Evolutionary conservation across 495 filamentous ascomycete species (phyloP).

Genomic region (Staphylotrichum longicolle): DNA sequence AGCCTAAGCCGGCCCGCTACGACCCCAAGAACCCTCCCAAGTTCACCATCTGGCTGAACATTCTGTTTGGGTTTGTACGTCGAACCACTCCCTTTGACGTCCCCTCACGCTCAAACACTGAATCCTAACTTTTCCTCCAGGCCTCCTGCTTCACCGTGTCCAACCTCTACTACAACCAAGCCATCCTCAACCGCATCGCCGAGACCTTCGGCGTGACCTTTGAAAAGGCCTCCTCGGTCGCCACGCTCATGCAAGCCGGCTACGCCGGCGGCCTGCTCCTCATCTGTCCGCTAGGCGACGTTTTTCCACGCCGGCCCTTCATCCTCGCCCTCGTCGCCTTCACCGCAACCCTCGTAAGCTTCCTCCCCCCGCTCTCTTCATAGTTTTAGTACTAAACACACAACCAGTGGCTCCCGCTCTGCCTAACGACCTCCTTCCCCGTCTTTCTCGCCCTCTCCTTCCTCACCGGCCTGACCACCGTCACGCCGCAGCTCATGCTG

Average conservation of each 20-base stretch:
- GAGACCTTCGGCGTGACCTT: constrained; percentile 58
- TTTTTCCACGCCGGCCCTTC: constrained; percentile 67
- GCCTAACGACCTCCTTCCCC: constrained; percentile 62
- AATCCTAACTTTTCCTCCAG: constrained; percentile 12
- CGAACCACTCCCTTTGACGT: background rate
- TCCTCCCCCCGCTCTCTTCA: background rate
- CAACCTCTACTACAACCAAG: constrained; percentile 69
- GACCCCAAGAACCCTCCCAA: constrained; percentile 35
- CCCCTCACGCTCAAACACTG: constrained; percentile 10
- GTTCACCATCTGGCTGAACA: constrained; percentile 36
- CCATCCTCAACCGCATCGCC: constrained; percentile 64
- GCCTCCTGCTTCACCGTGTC: constrained; percentile 53
- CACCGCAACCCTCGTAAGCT: constrained; percentile 61
- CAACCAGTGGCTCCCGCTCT: constrained; percentile 62
- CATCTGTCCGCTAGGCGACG: constrained; percentile 75
- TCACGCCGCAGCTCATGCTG: constrained; percentile 84
- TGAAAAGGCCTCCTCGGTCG: constrained; percentile 58
- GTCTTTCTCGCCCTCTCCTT: constrained; percentile 69
- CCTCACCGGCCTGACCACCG: constrained; percentile 68
- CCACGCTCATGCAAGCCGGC: constrained; percentile 77
- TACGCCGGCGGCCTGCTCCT: constrained; percentile 74
- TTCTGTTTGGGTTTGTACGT: constrained; percentile 36
- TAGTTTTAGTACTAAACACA: background rate
- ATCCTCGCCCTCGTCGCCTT: constrained; percentile 63
- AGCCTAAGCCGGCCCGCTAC: constrained; percentile 32